Base-by-base conservation (phyloP, 306 rosid genomes). In the Prunus mume region DNA sequence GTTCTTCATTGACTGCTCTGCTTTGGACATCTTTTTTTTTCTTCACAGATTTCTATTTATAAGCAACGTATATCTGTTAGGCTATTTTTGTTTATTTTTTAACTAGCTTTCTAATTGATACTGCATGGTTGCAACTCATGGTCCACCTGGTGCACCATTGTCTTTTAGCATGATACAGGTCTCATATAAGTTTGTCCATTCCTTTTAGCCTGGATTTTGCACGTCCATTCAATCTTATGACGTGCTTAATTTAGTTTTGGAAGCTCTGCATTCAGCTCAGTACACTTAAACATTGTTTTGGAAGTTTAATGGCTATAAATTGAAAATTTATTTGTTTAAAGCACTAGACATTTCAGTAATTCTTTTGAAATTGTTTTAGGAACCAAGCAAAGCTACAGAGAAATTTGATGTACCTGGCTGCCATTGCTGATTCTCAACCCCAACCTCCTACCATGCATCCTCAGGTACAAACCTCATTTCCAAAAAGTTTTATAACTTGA, bases 381-480 rank as follows among this genome's bases (percentile, higher is more conserved):
- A 92, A 91, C 85, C 99, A 96, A 79, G 99, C 99, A 56, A 91
- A 92, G 87, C 88, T 96, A 18, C 99, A 96, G 89, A 68, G 99
- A 62, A 95, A 95, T 87, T 96, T 95, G 66, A 95, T 95, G 97
- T 95, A 95, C 86, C 85, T 95, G 17, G 99, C 99, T 76, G 99
- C 99, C 70, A 95, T 95, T 69, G 99, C 99, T 77, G 99, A 95
- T 86, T 95, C 99, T 76, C 99, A 95, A 81, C 99, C 99, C 65
- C 99, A 95, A 80, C 96, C 97, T 63, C 91, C 96, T 32, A 76
- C 87, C 51, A 88, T 95, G 87, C 80, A 90, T 51, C 86, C 96
- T 72, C 99, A 95, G 97, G 99, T 95, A 87, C 58, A 77, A 2
- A 5, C 55, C 27, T 17, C 49, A 45, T 66, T 68, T 81, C 63